Evolutionary conservation across 345 rosid genomes (phyloP).

Genomic region (Lepidium sativum): DNA sequence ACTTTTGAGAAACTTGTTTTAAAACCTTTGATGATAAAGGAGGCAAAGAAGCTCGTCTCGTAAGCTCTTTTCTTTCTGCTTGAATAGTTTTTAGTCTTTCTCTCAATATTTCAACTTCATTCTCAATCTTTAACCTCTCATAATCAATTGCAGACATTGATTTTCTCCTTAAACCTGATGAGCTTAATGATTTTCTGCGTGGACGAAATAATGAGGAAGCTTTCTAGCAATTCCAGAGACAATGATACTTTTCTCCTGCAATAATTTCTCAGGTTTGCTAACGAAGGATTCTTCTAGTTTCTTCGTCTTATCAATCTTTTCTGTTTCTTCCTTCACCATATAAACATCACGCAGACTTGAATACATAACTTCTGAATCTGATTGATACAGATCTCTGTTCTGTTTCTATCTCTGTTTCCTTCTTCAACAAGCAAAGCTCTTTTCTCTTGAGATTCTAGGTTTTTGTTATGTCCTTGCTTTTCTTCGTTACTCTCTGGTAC

Average conservation of each 20-base stretch:
- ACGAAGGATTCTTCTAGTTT: conserved; percentile 14
- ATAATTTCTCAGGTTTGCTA: conserved; percentile 4
- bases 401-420: neutral
- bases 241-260: conserved; percentile 29
- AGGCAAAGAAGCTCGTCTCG: conserved; percentile 46
- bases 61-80: conserved; percentile 54
- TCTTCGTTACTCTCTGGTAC: neutral
- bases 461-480: conserved; percentile 2
- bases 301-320: conserved; percentile 25
- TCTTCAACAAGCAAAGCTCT: conserved; percentile 32
- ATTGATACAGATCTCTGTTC: conserved; percentile 9
- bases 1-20: too few species aligned
- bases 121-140: conserved; percentile 64
- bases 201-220: conserved; percentile 32
- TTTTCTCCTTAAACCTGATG: conserved; percentile 37
- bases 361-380: conserved; percentile 23
- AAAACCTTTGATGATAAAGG: conserved; percentile 51
- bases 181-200: conserved; percentile 20
- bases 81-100: conserved; percentile 54
- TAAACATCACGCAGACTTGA: conserved; percentile 23
- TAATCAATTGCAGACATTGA: conserved; percentile 75
- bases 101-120: conserved; percentile 58
- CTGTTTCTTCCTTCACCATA: conserved; percentile 28
- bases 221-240: conserved; percentile 28
- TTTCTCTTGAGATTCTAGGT: conserved; percentile 21